phyloP scores from a whole-genome alignment of 1,284 basidiomycete species.

The Leccinum subrobustum region DNA sequence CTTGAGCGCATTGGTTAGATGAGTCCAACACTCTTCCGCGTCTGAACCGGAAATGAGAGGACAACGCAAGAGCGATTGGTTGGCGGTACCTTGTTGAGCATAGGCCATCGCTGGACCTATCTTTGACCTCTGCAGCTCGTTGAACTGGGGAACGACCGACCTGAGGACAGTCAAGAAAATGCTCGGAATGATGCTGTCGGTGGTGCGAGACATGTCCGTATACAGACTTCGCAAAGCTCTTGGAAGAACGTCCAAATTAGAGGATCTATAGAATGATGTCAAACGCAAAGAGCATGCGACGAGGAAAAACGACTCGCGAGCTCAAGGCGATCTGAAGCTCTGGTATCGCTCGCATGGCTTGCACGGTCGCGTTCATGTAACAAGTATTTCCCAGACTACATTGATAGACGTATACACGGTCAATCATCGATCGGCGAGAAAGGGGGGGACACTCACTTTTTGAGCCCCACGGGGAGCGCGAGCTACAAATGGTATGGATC shows the following conservation, averaged over 20 bases:
- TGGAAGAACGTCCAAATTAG: constrained; percentile 41
- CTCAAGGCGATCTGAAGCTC: no score
- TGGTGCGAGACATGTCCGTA: constrained; percentile 69
- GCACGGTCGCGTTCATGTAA: no score
- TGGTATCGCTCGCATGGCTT: no score
- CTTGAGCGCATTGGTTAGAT: constrained; percentile 79
- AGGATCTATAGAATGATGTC: constrained; percentile 15
- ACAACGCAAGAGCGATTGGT: background rate
- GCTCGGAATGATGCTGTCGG: constrained; percentile 77
- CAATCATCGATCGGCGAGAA: background rate
- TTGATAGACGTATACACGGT: constrained; percentile 12
- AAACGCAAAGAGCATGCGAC: background rate
- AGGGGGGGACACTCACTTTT: constrained; percentile 44
- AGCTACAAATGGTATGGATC: constrained; percentile 37
- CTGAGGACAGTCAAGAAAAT: constrained; percentile 73
- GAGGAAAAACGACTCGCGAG: no score
- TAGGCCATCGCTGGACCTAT: constrained; percentile 50
- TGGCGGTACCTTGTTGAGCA: constrained; percentile 78
- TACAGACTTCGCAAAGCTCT: constrained; percentile 75
- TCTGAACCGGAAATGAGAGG: constrained; percentile 47
- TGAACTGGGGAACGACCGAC: constrained; percentile 88
- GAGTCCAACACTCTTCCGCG: constrained; percentile 93
- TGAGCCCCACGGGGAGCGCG: constrained; percentile 67
- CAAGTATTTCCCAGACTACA: no score
- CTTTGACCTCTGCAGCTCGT: constrained; percentile 61